These are phyloP conservation scores for Aspergillus incahuasiensis DNA, from an alignment of 495 filamentous ascomycete species.

Conservation along the genomic window DNA sequence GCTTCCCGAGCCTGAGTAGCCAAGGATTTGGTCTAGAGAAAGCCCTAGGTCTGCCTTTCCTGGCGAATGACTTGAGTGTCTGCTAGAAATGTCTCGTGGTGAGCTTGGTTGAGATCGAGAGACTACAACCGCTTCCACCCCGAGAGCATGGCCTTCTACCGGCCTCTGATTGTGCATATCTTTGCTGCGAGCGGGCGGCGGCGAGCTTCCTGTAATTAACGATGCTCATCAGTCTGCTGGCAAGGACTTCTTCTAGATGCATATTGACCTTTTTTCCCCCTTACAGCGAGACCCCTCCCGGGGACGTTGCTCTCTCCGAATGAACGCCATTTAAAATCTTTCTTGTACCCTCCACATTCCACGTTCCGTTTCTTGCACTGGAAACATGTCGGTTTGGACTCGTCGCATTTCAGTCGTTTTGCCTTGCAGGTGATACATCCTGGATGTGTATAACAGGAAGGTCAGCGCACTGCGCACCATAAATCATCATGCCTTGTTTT, in stretches of 20 bases:
- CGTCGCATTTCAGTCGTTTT: conserved; percentile 78
- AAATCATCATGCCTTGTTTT: conserved; percentile 1
- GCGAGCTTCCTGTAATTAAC: conserved; percentile 9
- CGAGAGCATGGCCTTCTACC: conserved; percentile 11
- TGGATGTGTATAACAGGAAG: conserved; percentile 31
- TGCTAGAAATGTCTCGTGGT: neutral
- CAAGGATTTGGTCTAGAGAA: conserved; percentile 13
- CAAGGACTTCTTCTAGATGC: neutral
- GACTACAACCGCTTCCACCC: neutral
- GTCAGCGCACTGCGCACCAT: conserved; percentile 32
- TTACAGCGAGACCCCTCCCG: conserved; percentile 40
- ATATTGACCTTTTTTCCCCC: conserved; percentile 46
- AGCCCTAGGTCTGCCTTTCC: conserved; percentile 4
- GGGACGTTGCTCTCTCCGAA: conserved; percentile 64
- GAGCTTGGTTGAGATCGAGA: conserved; percentile 1
- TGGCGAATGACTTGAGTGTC: neutral
- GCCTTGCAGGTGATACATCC: conserved; percentile 79
- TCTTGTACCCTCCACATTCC: conserved; percentile 72
- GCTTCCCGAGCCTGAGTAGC: conserved; percentile 5
- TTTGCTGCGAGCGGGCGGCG: conserved; percentile 8
- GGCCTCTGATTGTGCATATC: neutral
- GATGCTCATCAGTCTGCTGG: conserved; percentile 4
- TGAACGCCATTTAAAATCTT: conserved; percentile 79
- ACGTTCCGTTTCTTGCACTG: conserved; percentile 70
- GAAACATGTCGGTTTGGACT: conserved; percentile 68